phyloP scores from a whole-genome alignment of 202 grass and related monocot genomes.

The Panicum hallii region DNA sequence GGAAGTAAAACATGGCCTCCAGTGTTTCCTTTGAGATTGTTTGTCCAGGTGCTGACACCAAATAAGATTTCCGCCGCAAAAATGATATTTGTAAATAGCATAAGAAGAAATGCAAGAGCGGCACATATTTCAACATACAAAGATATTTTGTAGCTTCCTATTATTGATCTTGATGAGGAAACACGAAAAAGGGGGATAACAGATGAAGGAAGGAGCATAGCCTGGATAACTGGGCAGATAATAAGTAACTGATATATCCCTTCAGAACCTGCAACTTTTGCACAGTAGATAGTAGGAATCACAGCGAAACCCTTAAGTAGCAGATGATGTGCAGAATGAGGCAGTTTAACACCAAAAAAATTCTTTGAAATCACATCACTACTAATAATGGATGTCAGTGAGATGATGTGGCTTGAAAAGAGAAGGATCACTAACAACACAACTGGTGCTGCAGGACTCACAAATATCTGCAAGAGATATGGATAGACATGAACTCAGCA shows the following conservation, averaged over 20 bases:
- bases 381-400: conserved; percentile 61
- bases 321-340: conserved; percentile 52
- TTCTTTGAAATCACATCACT: conserved; percentile 53
- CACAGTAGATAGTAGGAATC: conserved; percentile 62
- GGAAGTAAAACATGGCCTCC: conserved; percentile 51
- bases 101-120: conserved; percentile 72
- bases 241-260: conserved; percentile 81
- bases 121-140: conserved; percentile 57
- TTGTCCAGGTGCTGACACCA: conserved; percentile 82
- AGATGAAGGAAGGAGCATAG: conserved; percentile 75
- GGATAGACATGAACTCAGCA: conserved; percentile 7
- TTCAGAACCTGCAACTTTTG: conserved; percentile 66
- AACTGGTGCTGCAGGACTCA: conserved; percentile 62
- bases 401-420: conserved; percentile 78
- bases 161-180: conserved; percentile 75
- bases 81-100: conserved; percentile 77
- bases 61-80: conserved; percentile 77
- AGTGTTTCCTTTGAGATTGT: conserved; percentile 67
- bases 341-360: conserved; percentile 66
- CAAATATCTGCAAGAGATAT: conserved; percentile 65
- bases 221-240: conserved; percentile 76
- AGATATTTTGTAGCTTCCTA: conserved; percentile 67
- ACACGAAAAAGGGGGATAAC: conserved; percentile 80
- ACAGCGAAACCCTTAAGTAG: conserved; percentile 63
- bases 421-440: conserved; percentile 75